Percentiles rank a stretch among this genome's conserved stretches.
phyloP scores from a whole-genome alignment of 495 filamentous ascomycete species.

The Thermothielavioides terrestris region DNA sequence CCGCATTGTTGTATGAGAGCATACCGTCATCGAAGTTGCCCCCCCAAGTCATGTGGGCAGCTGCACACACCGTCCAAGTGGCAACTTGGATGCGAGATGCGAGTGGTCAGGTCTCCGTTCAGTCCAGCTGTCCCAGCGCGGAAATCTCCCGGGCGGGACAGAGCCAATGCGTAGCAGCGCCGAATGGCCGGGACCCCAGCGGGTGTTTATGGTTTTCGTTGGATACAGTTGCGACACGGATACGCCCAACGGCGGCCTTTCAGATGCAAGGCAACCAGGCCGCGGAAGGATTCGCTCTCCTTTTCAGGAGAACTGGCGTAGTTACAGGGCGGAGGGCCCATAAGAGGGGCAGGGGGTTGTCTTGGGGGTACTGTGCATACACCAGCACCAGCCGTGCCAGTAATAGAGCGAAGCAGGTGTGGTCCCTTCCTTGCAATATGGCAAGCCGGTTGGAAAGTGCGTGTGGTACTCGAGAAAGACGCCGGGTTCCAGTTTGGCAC shows the following conservation, averaged over 20 bases:
- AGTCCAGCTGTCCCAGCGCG: no score
- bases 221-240: not conserved
- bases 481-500: not conserved
- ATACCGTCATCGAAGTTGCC: not conserved
- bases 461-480: slow-evolving; percentile 4
- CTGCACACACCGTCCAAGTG: slow-evolving; percentile 3
- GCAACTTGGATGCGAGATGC: slow-evolving; percentile 4
- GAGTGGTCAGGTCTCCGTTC: not conserved
- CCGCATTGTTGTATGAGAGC: not conserved
- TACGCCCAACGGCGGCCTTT: not conserved
- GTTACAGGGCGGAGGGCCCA: slow-evolving; percentile 6
- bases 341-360: not conserved
- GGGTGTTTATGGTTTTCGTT: not conserved
- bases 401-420: slow-evolving; percentile 6
- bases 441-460: not conserved
- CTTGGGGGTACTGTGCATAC: not conserved
- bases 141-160: not conserved
- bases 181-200: not conserved
- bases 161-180: not conserved
- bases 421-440: not conserved
- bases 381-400: slow-evolving; percentile 1
- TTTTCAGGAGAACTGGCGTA: not conserved
- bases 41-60: not conserved
- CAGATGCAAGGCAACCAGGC: not conserved
- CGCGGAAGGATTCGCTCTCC: slow-evolving; percentile 8